Conservation (phyloP, 331 rosid genomes). For the Pyrus hybrid region DNA sequence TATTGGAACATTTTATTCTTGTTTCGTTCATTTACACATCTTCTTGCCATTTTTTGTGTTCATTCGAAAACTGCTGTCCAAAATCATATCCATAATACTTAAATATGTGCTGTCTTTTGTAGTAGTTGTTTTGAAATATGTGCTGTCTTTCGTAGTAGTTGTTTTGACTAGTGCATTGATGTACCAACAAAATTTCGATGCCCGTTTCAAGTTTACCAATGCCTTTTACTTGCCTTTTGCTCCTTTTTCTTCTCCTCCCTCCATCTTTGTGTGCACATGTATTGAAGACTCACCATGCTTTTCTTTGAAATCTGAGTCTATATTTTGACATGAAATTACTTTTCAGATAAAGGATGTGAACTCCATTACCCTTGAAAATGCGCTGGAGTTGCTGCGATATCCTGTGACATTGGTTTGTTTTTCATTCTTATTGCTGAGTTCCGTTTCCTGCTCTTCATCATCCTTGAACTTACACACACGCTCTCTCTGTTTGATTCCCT, state of each 20-base stretch:
- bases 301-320: not conserved
- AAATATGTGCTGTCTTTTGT: not conserved
- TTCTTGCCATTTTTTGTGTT: not conserved
- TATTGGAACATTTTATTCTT: not conserved
- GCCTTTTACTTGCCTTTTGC: not conserved
- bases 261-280: not conserved
- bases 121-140: not conserved
- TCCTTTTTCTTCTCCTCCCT: not conserved
- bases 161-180: not conserved
- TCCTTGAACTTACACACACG: not conserved
- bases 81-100: not conserved
- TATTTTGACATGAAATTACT: not conserved
- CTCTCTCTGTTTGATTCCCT: not conserved
- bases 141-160: too few relatives aligned
- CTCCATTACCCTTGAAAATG: constrained; percentile 62
- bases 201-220: not conserved
- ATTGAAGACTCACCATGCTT: not conserved
- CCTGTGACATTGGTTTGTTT: constrained; percentile 75
- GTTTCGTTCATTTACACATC: not conserved
- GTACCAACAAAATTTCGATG: not conserved
- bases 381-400: constrained; percentile 59
- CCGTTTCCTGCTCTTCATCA: not conserved
- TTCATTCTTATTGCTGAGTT: constrained; percentile 6
- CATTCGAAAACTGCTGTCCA: not conserved
- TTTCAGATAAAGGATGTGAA: constrained; percentile 63